Conservation (phyloP, 1,139 yeast genomes). For the Trichomonascaceae sp. region DNA sequence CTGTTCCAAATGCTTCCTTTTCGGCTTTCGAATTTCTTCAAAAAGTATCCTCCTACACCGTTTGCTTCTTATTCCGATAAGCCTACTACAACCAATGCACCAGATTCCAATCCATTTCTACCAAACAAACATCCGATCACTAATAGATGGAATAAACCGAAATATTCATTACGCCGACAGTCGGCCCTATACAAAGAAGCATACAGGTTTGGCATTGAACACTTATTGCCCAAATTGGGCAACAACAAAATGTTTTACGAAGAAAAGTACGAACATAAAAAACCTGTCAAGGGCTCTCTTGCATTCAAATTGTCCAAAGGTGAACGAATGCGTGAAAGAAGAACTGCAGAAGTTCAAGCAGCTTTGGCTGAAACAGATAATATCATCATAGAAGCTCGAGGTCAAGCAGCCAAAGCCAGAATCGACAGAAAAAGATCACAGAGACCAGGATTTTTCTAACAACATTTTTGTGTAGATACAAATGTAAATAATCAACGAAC, state of each 20-base stretch:
- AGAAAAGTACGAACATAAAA: constrained; percentile 67
- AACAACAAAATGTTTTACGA: constrained; percentile 66
- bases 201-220: constrained; percentile 69
- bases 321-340: constrained; percentile 62
- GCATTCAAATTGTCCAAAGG: constrained; percentile 76
- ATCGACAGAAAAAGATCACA: constrained; percentile 1
- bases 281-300: constrained; percentile 71
- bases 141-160: constrained; percentile 68
- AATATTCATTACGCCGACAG: constrained; percentile 76
- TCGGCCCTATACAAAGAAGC: constrained; percentile 84
- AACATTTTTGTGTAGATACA: not conserved
- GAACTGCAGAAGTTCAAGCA: constrained; percentile 52
- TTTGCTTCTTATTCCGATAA: constrained; percentile 55
- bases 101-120: constrained; percentile 78
- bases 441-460: constrained; percentile 7
- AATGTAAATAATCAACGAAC: not conserved
- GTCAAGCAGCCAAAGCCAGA: constrained; percentile 7
- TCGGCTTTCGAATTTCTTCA: constrained; percentile 68
- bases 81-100: constrained; percentile 61
- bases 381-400: constrained; percentile 47
- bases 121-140: constrained; percentile 83
- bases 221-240: constrained; percentile 68
- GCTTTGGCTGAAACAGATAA: constrained; percentile 74
- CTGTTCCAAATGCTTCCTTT: constrained; percentile 40
- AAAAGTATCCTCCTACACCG: constrained; percentile 84